Evolutionary conservation across 495 filamentous ascomycete species (phyloP).

Genomic region (Hypoxylon trugodes): DNA sequence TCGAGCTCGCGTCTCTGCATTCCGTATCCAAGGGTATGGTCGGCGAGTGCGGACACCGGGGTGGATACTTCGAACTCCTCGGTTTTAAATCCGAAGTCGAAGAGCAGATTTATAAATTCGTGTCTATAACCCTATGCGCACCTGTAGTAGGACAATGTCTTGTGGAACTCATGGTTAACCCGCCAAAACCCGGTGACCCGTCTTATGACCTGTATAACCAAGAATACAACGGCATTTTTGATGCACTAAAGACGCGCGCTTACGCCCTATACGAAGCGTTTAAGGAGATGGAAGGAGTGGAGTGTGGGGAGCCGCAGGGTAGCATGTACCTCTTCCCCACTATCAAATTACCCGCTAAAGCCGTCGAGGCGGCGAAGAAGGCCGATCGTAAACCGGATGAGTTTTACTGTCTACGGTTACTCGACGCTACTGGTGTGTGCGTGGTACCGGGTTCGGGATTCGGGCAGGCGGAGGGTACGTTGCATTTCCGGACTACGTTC

Average conservation of each 20-base stretch:
- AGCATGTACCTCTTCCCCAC: slow-evolving; percentile 99
- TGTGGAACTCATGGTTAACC: slow-evolving; percentile 97
- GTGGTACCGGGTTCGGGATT: slow-evolving; percentile 92
- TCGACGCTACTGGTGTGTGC: slow-evolving; percentile 96
- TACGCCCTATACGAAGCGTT: slow-evolving; percentile 88
- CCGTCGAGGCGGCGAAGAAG: slow-evolving; percentile 74
- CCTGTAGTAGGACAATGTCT: slow-evolving; percentile 96
- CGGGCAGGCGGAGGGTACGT: slow-evolving; percentile 87
- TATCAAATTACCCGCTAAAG: slow-evolving; percentile 79
- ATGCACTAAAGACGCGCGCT: slow-evolving; percentile 78
- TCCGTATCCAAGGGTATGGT: slow-evolving; percentile 96
- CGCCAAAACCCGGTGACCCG: slow-evolving; percentile 80
- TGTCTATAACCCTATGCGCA: slow-evolving; percentile 93
- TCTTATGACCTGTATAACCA: slow-evolving; percentile 81
- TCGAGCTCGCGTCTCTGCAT: slow-evolving; percentile 89
- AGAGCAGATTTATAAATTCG: slow-evolving; percentile 97
- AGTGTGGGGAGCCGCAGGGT: slow-evolving; percentile 86
- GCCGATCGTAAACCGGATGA: slow-evolving; percentile 84
- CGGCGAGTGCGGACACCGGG: slow-evolving; percentile 96
- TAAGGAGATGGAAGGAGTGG: slow-evolving; percentile 92
- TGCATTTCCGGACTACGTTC: slow-evolving; percentile 98
- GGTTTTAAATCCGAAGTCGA: slow-evolving; percentile 86
- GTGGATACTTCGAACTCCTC: slow-evolving; percentile 94
- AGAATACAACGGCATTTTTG: slow-evolving; percentile 83
- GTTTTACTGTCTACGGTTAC: slow-evolving; percentile 88